Evolutionary conservation across 2,329 filamentous ascomycete species (phyloP).

Genomic region (Microdochium bolleyi): DNA sequence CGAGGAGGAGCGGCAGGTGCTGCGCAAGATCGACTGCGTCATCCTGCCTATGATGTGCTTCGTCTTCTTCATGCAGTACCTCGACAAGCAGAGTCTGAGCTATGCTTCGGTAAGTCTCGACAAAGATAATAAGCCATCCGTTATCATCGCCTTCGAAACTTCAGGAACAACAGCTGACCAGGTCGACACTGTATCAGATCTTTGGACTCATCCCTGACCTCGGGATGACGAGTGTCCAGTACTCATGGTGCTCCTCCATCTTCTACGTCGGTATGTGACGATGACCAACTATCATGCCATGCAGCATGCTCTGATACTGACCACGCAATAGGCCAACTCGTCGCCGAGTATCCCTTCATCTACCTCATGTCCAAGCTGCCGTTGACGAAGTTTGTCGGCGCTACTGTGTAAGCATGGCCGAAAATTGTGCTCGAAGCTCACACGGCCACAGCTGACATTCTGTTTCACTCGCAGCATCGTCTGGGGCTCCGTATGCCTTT

Average conservation of each 20-base stretch:
- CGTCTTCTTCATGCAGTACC: conserved; percentile 33
- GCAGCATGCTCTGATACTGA: background rate
- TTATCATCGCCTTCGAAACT: no score
- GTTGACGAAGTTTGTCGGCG: conserved; percentile 40
- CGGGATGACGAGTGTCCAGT: conserved; percentile 32
- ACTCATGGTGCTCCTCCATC: conserved; percentile 38
- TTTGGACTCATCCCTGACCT: conserved; percentile 38
- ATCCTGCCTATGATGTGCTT: conserved; percentile 28
- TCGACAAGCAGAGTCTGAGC: conserved; percentile 40
- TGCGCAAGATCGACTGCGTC: conserved; percentile 22
- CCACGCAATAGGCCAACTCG: conserved; percentile 24
- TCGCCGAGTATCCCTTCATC: conserved; percentile 39
- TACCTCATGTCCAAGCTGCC: conserved; percentile 41
- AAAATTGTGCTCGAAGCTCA: background rate
- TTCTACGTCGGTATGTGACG: conserved; percentile 28
- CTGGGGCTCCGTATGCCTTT: conserved; percentile 35
- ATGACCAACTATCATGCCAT: background rate
- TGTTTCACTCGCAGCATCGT: conserved; percentile 19
- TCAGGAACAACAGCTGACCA: no score
- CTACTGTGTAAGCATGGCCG: conserved; percentile 27
- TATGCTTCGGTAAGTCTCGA: conserved; percentile 26
- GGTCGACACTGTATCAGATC: conserved; percentile 18
- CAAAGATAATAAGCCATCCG: no score
- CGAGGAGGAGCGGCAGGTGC: conserved; percentile 21
- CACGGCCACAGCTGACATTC: background rate